These are phyloP conservation scores for Albatrellus ellisii DNA, from an alignment of 768 basidiomycete genomes.

Conservation along the genomic window DNA sequence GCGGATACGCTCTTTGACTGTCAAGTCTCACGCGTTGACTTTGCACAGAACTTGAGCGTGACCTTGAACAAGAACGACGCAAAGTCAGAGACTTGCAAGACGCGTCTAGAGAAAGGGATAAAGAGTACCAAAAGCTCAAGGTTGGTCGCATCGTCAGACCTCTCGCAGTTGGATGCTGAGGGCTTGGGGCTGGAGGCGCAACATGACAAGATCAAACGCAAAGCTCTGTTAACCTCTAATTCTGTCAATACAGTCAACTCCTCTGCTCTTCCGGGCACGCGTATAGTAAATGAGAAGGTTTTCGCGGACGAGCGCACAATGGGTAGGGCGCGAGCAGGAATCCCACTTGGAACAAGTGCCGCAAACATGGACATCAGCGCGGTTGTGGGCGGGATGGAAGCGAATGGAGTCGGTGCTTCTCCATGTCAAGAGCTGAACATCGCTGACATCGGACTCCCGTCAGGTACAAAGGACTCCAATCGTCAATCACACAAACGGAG, in stretches of 20 bases:
- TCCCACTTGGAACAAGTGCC: constrained; percentile 15
- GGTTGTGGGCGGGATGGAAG: constrained; percentile 55
- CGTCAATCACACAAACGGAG: constrained; percentile 30
- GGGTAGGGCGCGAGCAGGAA: constrained; percentile 12
- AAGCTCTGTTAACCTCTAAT: constrained; percentile 40
- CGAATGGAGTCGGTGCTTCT: constrained; percentile 34
- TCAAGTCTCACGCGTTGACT: neutral
- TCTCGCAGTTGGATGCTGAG: neutral
- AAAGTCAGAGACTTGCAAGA: constrained; percentile 68
- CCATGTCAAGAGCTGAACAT: constrained; percentile 4
- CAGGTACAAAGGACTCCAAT: constrained; percentile 66
- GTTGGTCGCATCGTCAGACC: constrained; percentile 21
- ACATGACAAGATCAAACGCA: constrained; percentile 76
- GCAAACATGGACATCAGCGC: constrained; percentile 32
- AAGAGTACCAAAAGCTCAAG: constrained; percentile 82
- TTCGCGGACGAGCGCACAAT: neutral
- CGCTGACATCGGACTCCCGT: neutral
- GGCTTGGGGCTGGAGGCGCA: constrained; percentile 33
- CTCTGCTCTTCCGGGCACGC: neutral
- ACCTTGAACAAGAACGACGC: constrained; percentile 67
- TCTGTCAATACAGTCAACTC: constrained; percentile 5
- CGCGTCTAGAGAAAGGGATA: constrained; percentile 60
- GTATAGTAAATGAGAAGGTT: neutral
- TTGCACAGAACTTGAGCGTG: constrained; percentile 58
- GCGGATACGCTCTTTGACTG: constrained; percentile 6